Evolutionary conservation across 257 asterid species (phyloP).

Genomic region (Nicotiana attenuata): DNA sequence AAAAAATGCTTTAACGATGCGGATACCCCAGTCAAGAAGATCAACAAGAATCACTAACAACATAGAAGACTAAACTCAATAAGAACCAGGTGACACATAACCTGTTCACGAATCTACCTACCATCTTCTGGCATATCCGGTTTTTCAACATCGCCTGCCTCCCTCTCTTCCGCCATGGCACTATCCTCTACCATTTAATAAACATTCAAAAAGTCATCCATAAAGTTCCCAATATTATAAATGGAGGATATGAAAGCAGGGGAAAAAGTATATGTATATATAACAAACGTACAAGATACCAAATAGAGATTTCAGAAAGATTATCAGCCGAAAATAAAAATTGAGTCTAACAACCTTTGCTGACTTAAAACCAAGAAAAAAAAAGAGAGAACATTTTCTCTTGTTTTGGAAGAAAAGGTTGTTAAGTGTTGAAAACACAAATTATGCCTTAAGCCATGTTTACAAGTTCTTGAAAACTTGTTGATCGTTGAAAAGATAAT

Average conservation of each 20-base stretch:
- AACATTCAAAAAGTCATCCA: constrained; percentile 15
- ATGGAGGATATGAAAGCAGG: background rate
- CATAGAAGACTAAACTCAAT: background rate
- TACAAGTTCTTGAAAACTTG: too few species aligned
- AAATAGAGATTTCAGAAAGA: background rate
- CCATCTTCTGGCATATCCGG: constrained; percentile 35
- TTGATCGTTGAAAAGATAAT: background rate
- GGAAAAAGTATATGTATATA: background rate
- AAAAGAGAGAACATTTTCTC: background rate
- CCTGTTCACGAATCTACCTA: constrained; percentile 13
- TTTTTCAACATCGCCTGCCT: constrained; percentile 26
- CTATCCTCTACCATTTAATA: constrained; percentile 30
- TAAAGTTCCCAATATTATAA: background rate
- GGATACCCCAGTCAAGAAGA: background rate
- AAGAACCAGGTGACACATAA: background rate
- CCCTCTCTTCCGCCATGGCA: constrained; percentile 28
- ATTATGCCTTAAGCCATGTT: too few species aligned
- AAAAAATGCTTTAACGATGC: background rate
- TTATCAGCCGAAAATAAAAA: background rate
- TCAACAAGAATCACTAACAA: background rate
- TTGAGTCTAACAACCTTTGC: background rate
- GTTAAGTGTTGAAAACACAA: too few species aligned
- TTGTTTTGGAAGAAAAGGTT: too few species aligned
- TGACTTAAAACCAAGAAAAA: background rate
- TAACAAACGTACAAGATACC: background rate